Conservation (phyloP, 345 rosid genomes). For the Psidium guajava region DNA sequence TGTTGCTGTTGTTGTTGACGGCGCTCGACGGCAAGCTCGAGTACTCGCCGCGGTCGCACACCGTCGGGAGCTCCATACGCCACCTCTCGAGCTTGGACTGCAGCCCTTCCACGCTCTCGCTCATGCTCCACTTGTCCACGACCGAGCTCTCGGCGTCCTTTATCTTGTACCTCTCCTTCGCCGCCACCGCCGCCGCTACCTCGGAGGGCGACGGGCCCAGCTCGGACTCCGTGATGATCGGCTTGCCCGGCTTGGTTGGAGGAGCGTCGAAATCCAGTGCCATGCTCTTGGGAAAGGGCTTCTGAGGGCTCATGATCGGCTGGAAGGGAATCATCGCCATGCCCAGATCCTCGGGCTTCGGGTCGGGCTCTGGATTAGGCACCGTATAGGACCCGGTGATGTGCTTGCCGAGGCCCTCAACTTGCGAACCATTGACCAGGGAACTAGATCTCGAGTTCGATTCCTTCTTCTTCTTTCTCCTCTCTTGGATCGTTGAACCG, state of each 20-base stretch:
- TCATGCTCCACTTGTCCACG: conserved; percentile 41
- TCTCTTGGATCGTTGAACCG: background rate
- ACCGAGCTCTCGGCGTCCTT: conserved; percentile 47
- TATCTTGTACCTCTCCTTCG: conserved; percentile 10
- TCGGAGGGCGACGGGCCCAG: conserved; percentile 87
- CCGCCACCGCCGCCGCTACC: conserved; percentile 53
- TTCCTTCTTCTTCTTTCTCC: background rate
- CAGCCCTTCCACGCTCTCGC: conserved; percentile 65
- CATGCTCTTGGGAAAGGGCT: background rate
- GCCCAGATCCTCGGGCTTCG: background rate
- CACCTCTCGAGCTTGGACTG: conserved; percentile 75
- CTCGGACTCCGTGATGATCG: conserved; percentile 48
- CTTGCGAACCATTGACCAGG: conserved; percentile 1
- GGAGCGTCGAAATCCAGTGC: conserved; percentile 3
- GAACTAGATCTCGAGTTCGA: conserved; percentile 5
- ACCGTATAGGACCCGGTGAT: background rate
- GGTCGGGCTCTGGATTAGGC: background rate
- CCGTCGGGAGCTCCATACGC: conserved; percentile 69
- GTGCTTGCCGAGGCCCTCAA: background rate
- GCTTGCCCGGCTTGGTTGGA: conserved; percentile 4
- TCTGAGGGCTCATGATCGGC: background rate
- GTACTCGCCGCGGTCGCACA: conserved; percentile 29
- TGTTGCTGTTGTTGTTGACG: background rate
- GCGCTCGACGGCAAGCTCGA: conserved; percentile 19
- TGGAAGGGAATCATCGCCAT: background rate